Evolutionary conservation across 163 green algal genomes (phyloP).

Genomic region (Coccomyxa subellipsoidea): DNA sequence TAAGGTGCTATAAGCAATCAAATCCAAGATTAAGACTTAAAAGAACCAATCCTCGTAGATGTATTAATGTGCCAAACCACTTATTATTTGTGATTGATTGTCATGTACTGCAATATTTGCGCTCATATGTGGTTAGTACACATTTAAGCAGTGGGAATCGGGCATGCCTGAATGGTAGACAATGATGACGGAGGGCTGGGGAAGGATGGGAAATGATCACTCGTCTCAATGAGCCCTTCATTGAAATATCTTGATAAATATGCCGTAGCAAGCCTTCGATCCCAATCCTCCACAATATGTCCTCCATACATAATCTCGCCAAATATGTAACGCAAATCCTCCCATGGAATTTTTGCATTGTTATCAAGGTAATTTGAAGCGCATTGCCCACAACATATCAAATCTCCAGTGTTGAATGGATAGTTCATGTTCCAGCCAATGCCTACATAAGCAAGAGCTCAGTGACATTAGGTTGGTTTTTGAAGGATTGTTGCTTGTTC

Average conservation of each 20-base stretch:
- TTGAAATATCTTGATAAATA: constrained; percentile 84
- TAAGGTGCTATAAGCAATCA: not conserved
- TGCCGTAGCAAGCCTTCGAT: constrained; percentile 75
- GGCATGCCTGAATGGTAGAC: constrained; percentile 69
- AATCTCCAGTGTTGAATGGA: constrained; percentile 90
- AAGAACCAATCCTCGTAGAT: too few relatives aligned
- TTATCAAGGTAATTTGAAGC: constrained; percentile 90
- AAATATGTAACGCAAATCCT: constrained; percentile 91
- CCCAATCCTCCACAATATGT: constrained; percentile 93
- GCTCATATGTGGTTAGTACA: too few relatives aligned
- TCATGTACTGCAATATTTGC: too few relatives aligned
- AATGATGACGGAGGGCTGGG: constrained; percentile 58
- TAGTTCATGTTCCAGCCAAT: constrained; percentile 98
- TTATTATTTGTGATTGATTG: too few relatives aligned
- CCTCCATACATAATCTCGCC: constrained; percentile 97
- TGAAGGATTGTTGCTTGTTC: too few relatives aligned
- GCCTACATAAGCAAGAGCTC: constrained; percentile 37
- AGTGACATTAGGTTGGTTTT: too few relatives aligned
- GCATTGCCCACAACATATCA: constrained; percentile 82
- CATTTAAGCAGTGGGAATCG: too few relatives aligned
- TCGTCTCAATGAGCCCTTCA: constrained; percentile 77
- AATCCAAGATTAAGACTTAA: not conserved
- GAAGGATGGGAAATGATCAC: constrained; percentile 82
- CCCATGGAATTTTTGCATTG: constrained; percentile 86
- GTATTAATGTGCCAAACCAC: too few relatives aligned